Base-by-base conservation (phyloP, 768 basidiomycete genomes). In the Amanita rubescens region DNA sequence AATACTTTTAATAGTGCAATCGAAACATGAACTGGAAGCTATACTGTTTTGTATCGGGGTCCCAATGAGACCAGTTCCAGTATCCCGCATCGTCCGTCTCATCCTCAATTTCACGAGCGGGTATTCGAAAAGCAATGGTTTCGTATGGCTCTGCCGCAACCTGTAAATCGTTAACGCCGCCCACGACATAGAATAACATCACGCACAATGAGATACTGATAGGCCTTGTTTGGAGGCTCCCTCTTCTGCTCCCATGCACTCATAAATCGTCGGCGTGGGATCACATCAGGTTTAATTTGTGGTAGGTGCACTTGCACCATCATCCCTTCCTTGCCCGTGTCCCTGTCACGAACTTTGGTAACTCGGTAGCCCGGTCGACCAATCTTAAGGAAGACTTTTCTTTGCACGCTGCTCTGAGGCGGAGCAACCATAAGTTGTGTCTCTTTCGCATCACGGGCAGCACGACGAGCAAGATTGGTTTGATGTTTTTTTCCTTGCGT, bases 401-500 rank as follows among this genome's bases (percentile, higher is more conserved):
- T 84, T 63, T 89, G 90, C 17, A 98, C 78, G 51, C 72, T 82
- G 60, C 78, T 82, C 69, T 87, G 87, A 1, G 85, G 71, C 7
- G 90, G 90, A 6, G 90, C 87, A 57, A 95, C 85, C 80, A 90
- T 93, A 59, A 95, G 70, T 65, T 90, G 85, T 0, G 87, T 84
- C 64, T 97, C 96, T 65, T 97, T 96, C 44, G 91, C 89, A 76
- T 98, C 96, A 58, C 86, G 84, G n/a, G 95, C 95, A 0, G 96
- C 96, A 59, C 96, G 87, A 37, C 96, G 82, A 12, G 96, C 96
- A 49, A 99, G 83, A 66, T 98, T 98, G 3, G 94, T 98, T 67
- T 98, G 96, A 67, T 98, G 96, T 66, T 98, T 99, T 75, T 98
- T 99, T 19, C 96, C 96, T 73, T 98, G 96, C 0, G 96, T 99